phyloP scores from a whole-genome alignment of 1,284 basidiomycete genomes.

The Omphalotus olearius region DNA sequence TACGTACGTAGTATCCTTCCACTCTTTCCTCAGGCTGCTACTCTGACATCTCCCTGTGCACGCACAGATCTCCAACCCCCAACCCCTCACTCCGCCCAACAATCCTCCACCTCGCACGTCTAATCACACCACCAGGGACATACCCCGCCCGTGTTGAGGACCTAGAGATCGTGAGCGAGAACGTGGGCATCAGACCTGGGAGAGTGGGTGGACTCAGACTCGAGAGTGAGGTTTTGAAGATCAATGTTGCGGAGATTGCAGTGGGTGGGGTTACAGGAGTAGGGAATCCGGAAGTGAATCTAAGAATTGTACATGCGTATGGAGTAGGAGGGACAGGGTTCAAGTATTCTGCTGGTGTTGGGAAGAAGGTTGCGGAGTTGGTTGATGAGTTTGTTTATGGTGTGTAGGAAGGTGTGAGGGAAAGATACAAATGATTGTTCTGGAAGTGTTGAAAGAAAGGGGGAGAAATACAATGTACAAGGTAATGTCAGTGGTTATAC shows the following conservation, averaged over 20 bases:
- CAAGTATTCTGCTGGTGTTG: constrained; percentile 11
- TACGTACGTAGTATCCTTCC: neutral
- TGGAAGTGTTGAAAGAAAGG: too few species aligned
- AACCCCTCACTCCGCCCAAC: constrained; percentile 4
- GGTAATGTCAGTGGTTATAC: too few species aligned
- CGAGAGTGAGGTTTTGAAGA: constrained; percentile 5
- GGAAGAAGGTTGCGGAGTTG: constrained; percentile 3
- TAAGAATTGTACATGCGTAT: constrained; percentile 12
- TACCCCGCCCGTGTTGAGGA: constrained; percentile 11
- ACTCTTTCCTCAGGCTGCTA: neutral
- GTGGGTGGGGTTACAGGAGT: neutral
- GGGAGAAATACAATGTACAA: too few species aligned
- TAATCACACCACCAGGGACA: constrained; percentile 3
- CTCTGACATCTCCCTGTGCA: neutral
- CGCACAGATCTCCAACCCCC: neutral
- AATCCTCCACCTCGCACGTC: constrained; percentile 5
- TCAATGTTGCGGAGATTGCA: neutral
- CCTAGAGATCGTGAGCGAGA: constrained; percentile 6
- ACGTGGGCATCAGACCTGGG: constrained; percentile 7
- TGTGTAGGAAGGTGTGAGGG: too few species aligned
- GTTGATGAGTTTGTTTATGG: constrained; percentile 11
- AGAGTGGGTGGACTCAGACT: constrained; percentile 6
- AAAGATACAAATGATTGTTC: neutral
- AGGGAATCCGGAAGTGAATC: neutral
- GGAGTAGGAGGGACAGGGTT: constrained; percentile 9